phyloP scores from a whole-genome alignment of 768 basidiomycete species.

The Lyophyllum atratum region DNA sequence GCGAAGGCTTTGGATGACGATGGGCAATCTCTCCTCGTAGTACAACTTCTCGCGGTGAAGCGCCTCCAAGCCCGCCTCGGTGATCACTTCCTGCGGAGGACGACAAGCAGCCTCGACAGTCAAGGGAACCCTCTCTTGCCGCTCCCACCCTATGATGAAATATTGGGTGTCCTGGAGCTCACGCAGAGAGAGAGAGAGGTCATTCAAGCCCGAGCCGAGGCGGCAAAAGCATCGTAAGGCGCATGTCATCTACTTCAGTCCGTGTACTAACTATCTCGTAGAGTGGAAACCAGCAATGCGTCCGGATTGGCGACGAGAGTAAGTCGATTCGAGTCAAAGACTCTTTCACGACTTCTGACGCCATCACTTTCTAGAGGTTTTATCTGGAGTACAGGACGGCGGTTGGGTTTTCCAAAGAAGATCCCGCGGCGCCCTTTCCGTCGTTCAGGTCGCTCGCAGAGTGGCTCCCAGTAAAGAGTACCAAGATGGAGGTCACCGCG shows the following conservation, averaged over 20 bases:
- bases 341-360: not conserved
- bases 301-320: constrained; percentile 1
- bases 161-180: constrained; percentile 1
- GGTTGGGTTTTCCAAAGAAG: constrained; percentile 4
- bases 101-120: not conserved
- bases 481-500: constrained; percentile 12
- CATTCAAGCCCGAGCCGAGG: not conserved
- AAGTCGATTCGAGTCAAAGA: not conserved
- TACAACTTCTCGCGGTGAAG: not conserved
- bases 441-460: constrained; percentile 5
- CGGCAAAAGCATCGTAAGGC: constrained; percentile 7
- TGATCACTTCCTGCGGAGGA: constrained; percentile 9
- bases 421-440: constrained; percentile 1
- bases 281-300: not conserved
- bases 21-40: not conserved
- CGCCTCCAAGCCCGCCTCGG: constrained; percentile 3
- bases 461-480: constrained; percentile 5
- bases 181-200: not conserved
- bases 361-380: constrained; percentile 4
- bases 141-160: constrained; percentile 6
- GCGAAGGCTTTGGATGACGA: constrained; percentile 15
- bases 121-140: not conserved
- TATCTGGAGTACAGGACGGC: constrained; percentile 10
- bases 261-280: not conserved
- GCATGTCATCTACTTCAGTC: too few relatives aligned